Evolutionary conservation across 2,329 filamentous ascomycete genomes (phyloP).

Genomic region (Aspergillus ochraceoroseus): DNA sequence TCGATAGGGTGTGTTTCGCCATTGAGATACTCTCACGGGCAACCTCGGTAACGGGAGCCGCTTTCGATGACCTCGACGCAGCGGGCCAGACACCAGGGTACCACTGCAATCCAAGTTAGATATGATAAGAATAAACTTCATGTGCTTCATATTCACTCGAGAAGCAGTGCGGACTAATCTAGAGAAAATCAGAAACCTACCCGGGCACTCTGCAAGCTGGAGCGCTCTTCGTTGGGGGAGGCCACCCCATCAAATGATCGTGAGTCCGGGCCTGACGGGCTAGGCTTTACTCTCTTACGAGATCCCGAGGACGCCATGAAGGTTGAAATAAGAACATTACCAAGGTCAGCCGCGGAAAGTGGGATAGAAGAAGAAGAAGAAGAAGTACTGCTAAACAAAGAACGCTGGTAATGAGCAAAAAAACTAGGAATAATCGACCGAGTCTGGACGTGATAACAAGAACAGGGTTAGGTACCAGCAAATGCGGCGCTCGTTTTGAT

Average conservation of each 20-base stretch:
- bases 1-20: conserved; percentile 37
- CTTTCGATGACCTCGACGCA: conserved; percentile 39
- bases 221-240: conserved; percentile 22
- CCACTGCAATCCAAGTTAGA: conserved; percentile 34
- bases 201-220: conserved; percentile 24
- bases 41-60: conserved; percentile 47
- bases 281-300: conserved; percentile 44
- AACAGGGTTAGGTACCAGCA: conserved; percentile 1
- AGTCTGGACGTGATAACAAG: neutral
- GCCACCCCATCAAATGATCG: conserved; percentile 25
- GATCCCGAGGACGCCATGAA: conserved; percentile 41
- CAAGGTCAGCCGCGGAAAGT: conserved; percentile 9
- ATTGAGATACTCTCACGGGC: conserved; percentile 48
- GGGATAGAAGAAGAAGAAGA: too few relatives aligned
- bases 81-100: conserved; percentile 46
- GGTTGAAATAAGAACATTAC: conserved; percentile 34
- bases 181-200: conserved; percentile 26
- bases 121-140: conserved; percentile 10
- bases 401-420: too few relatives aligned
- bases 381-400: too few relatives aligned
- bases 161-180: too few relatives aligned
- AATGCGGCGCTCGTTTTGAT: conserved; percentile 3
- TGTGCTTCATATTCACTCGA: conserved; percentile 2
- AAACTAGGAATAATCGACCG: neutral
- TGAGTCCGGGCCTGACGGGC: conserved; percentile 32